A percentile compares a stretch with the other conserved stretches of the same genome.
phyloP scores from a whole-genome alignment of 768 basidiomycete genomes.

The button mushroom (Agaricus bisporus) region DNA sequence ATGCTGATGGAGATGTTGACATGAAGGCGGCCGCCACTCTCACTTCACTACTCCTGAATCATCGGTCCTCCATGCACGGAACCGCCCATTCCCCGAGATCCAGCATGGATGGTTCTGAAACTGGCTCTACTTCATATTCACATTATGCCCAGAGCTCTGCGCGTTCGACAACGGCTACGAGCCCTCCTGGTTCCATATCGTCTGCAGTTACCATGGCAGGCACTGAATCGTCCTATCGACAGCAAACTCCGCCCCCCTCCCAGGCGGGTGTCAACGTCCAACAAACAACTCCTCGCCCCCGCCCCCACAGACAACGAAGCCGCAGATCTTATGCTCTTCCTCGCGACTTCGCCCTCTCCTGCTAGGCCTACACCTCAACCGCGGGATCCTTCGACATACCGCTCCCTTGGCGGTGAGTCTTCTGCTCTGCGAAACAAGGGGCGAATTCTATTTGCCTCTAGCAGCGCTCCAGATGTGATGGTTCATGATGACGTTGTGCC shows the following conservation, averaged over 20 bases:
- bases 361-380: constrained; percentile 53
- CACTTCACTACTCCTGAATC: constrained; percentile 63
- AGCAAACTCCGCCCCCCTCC: constrained; percentile 34
- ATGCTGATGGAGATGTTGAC: constrained; percentile 56
- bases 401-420: constrained; percentile 47
- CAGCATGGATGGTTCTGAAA: constrained; percentile 65
- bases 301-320: constrained; percentile 76
- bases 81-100: constrained; percentile 67
- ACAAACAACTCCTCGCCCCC: constrained; percentile 39
- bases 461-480: constrained; percentile 2
- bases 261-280: constrained; percentile 19
- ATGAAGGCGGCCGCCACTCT: constrained; percentile 82
- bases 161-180: constrained; percentile 38
- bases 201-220: constrained; percentile 30
- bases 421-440: constrained; percentile 37
- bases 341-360: constrained; percentile 83
- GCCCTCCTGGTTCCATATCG: constrained; percentile 32
- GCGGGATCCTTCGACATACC: constrained; percentile 50
- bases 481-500: neutral
- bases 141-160: constrained; percentile 67
- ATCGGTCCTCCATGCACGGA: constrained; percentile 49
- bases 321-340: constrained; percentile 78
- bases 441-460: constrained; percentile 62
- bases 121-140: constrained; percentile 54
- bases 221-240: constrained; percentile 25